These are phyloP conservation scores for Lasiosphaeria ovina DNA, from an alignment of 495 filamentous ascomycete genomes.

Conservation along the genomic window DNA sequence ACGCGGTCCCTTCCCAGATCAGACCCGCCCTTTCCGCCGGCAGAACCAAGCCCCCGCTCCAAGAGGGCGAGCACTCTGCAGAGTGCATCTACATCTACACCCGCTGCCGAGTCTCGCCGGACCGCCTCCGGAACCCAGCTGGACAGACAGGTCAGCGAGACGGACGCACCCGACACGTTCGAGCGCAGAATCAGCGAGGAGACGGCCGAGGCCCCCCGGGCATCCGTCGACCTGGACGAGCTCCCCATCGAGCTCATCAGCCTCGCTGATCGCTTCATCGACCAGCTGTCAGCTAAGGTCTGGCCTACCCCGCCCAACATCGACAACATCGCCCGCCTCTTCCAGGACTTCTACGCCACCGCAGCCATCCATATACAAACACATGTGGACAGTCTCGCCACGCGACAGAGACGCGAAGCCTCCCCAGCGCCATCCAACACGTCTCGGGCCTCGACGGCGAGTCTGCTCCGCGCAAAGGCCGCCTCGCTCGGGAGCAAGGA, in stretches of 20 bases:
- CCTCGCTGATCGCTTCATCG: slow-evolving; percentile 90
- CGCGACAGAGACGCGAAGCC: slow-evolving; percentile 62
- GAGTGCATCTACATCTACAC: slow-evolving; percentile 43
- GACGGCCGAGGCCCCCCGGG: slow-evolving; percentile 49
- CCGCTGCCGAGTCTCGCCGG: slow-evolving; percentile 28
- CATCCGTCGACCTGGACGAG: slow-evolving; percentile 70
- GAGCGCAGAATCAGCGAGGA: slow-evolving; percentile 54
- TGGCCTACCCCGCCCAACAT: slow-evolving; percentile 80
- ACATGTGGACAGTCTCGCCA: slow-evolving; percentile 79
- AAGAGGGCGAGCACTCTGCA: slow-evolving; percentile 65
- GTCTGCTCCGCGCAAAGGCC: slow-evolving; percentile 50
- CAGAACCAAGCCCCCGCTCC: slow-evolving; percentile 32
- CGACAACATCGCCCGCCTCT: slow-evolving; percentile 78
- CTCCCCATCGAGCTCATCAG: slow-evolving; percentile 90
- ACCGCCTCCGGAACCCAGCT: slow-evolving; percentile 27
- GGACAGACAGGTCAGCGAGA: slow-evolving; percentile 18
- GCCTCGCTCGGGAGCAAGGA: slow-evolving; percentile 51
- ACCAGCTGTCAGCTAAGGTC: slow-evolving; percentile 83
- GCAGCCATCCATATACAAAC: slow-evolving; percentile 82
- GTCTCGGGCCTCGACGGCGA: slow-evolving; percentile 51
- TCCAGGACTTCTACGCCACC: slow-evolving; percentile 90
- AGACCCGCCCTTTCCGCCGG: slow-evolving; percentile 17
- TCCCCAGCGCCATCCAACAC: slow-evolving; percentile 53
- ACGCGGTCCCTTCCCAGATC: slow-evolving; percentile 28
- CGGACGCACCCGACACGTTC: slow-evolving; percentile 43